Evolutionary conservation across 2,329 filamentous ascomycete species (phyloP).

Genomic region (Dactylellina leptospora): DNA sequence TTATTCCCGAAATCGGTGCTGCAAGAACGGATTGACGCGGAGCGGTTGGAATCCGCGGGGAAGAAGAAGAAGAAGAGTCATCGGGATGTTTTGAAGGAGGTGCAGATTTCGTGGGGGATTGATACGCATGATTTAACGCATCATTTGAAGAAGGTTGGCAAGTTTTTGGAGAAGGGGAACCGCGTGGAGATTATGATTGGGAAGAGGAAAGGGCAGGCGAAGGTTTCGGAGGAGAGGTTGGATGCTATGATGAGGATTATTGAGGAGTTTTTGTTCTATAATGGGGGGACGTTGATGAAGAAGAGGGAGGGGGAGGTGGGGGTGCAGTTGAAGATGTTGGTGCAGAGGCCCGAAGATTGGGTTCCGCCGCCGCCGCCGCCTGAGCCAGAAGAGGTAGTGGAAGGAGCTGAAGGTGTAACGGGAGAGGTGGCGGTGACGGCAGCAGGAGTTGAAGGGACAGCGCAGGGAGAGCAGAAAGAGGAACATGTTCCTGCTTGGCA

Average conservation of each 20-base stretch:
- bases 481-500: constrained; percentile 42
- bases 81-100: constrained; percentile 67
- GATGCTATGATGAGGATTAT: constrained; percentile 67
- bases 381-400: constrained; percentile 13
- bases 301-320: constrained; percentile 33
- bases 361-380: constrained; percentile 33
- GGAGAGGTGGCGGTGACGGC: background rate
- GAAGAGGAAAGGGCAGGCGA: constrained; percentile 71
- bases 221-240: constrained; percentile 71
- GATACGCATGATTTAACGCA: constrained; percentile 77
- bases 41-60: background rate
- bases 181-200: constrained; percentile 78
- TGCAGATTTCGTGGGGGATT: constrained; percentile 94
- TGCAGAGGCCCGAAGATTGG: constrained; percentile 51
- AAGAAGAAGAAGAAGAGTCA: constrained; percentile 29
- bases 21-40: constrained; percentile 8
- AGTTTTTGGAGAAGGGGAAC: constrained; percentile 77
- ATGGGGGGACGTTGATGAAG: constrained; percentile 34
- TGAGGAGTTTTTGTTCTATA: constrained; percentile 58
- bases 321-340: constrained; percentile 22
- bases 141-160: constrained; percentile 71
- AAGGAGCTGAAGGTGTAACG: background rate
- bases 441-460: background rate
- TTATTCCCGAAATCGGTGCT: constrained; percentile 32
- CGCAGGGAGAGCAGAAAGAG: background rate